Percentiles rank a stretch among this genome's conserved stretches.
Evolutionary conservation across 2,329 filamentous ascomycete genomes (phyloP).

Genomic region (Beauveria asiatica): DNA sequence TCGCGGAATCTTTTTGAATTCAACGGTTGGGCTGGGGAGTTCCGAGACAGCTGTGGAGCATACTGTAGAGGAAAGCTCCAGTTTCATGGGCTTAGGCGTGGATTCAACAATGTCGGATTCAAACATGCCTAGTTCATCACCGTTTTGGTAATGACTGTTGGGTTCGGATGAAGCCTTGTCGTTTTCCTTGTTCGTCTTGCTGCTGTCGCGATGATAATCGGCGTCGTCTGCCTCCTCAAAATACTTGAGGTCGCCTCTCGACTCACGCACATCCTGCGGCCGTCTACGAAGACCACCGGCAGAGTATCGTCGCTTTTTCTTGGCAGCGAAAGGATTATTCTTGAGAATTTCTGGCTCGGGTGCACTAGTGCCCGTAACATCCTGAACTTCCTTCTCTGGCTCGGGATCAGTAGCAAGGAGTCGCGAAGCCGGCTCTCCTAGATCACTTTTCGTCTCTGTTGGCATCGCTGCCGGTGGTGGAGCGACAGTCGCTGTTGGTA

Average conservation of each 20-base stretch:
- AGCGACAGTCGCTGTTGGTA: not conserved
- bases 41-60: constrained; percentile 24
- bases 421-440: constrained; percentile 20
- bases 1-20: constrained; percentile 39
- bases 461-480: not conserved
- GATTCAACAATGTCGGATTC: constrained; percentile 3
- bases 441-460: constrained; percentile 26
- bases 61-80: constrained; percentile 24
- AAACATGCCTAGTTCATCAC: constrained; percentile 35
- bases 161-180: not conserved
- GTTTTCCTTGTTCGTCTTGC: not conserved
- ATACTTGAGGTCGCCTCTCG: constrained; percentile 75
- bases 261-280: constrained; percentile 61
- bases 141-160: constrained; percentile 39
- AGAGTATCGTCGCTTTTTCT: constrained; percentile 68
- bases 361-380: constrained; percentile 56
- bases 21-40: constrained; percentile 28
- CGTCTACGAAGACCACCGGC: constrained; percentile 72
- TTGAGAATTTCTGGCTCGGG: constrained; percentile 51
- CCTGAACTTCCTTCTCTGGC: constrained; percentile 34
- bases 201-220: constrained; percentile 35
- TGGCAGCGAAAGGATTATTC: constrained; percentile 29
- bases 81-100: not conserved
- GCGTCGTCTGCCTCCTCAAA: constrained; percentile 84
- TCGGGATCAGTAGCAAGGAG: constrained; percentile 24